These are phyloP conservation scores for Colletotrichum liriopes DNA, from an alignment of 2,329 filamentous ascomycete species.

Conservation along the genomic window DNA sequence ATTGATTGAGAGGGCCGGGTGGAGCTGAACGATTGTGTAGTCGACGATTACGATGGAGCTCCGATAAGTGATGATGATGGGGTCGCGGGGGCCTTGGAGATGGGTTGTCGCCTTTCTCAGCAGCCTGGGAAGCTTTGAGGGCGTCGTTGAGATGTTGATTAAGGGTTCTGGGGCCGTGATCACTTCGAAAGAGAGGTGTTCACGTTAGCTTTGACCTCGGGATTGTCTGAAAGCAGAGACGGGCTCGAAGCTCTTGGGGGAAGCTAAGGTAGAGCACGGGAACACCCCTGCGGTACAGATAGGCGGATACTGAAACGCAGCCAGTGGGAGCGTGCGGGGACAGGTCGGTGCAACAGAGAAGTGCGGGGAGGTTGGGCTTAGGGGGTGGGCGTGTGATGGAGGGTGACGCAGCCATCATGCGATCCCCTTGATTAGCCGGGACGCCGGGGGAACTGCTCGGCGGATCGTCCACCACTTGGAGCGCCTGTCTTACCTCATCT, in stretches of 20 bases:
- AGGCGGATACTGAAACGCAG: conserved; percentile 32
- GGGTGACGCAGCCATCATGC: conserved; percentile 42
- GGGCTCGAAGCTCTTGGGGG: conserved; percentile 40
- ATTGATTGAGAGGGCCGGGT: conserved; percentile 37
- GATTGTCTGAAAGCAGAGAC: conserved; percentile 32
- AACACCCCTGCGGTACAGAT: conserved; percentile 38
- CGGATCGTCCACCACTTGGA: conserved; percentile 20
- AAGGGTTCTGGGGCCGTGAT: conserved; percentile 20
- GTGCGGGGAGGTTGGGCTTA: conserved; percentile 38
- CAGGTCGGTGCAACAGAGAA: conserved; percentile 35
- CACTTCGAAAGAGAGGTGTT: conserved; percentile 19
- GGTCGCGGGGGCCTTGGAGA: conserved; percentile 4
- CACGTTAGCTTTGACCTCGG: conserved; percentile 34
- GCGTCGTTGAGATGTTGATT: conserved; percentile 38
- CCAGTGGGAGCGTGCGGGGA: conserved; percentile 42
- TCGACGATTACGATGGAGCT: conserved; percentile 38
- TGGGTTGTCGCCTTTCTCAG: conserved; percentile 11
- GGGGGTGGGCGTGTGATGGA: conserved; percentile 35
- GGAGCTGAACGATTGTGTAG: conserved; percentile 57
- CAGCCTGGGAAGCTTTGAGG: conserved; percentile 25
- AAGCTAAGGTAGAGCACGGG: conserved; percentile 43
- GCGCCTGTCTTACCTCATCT: conserved; percentile 39
- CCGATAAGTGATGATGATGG: conserved; percentile 31
- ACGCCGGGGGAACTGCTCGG: conserved; percentile 13
- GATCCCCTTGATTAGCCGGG: conserved; percentile 37